A percentile compares a stretch with the other conserved stretches of the same genome.
These are phyloP conservation scores for Zelopaecilomyces penicillatus DNA, from an alignment of 2,329 filamentous ascomycete species.

Conservation along the genomic window DNA sequence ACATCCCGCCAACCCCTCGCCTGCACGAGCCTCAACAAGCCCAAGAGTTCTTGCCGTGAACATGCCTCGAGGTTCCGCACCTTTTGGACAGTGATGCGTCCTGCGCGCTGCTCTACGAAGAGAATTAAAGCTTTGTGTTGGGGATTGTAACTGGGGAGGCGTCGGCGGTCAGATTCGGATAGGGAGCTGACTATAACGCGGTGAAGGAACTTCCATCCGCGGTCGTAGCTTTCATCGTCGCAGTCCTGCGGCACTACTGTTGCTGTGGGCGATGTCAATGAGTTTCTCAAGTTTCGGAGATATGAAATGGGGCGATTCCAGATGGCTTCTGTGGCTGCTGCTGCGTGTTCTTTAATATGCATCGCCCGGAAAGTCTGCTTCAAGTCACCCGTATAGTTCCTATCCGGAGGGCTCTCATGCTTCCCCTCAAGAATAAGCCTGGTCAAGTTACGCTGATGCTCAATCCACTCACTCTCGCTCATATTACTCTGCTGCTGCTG, in stretches of 20 bases:
- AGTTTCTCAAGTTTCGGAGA: not conserved
- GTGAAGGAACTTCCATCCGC: slow-evolving; percentile 1
- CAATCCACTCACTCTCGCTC: not conserved
- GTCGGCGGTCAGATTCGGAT: not conserved
- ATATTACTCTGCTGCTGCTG: not conserved
- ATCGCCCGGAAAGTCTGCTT: not conserved
- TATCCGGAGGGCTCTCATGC: not conserved
- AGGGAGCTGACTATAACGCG: not conserved
- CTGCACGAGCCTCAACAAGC: slow-evolving; percentile 11
- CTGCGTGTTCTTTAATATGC: not conserved
- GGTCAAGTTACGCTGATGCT: not conserved
- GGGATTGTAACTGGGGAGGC: not conserved
- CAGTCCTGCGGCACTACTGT: too few species aligned
- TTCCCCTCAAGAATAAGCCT: not conserved
- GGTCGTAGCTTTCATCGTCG: not conserved
- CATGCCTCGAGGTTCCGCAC: slow-evolving; percentile 8
- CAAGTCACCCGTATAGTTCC: not conserved
- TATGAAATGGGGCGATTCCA: not conserved
- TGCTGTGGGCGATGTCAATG: too few species aligned
- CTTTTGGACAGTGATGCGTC: not conserved
- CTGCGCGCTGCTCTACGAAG: not conserved
- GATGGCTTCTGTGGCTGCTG: not conserved
- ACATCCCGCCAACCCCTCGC: slow-evolving; percentile 16
- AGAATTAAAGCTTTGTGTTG: not conserved
- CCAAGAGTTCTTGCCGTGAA: slow-evolving; percentile 8